Base-by-base conservation (phyloP, 2,329 filamentous ascomycete genomes). In the Trichoderma aggressivum region DNA sequence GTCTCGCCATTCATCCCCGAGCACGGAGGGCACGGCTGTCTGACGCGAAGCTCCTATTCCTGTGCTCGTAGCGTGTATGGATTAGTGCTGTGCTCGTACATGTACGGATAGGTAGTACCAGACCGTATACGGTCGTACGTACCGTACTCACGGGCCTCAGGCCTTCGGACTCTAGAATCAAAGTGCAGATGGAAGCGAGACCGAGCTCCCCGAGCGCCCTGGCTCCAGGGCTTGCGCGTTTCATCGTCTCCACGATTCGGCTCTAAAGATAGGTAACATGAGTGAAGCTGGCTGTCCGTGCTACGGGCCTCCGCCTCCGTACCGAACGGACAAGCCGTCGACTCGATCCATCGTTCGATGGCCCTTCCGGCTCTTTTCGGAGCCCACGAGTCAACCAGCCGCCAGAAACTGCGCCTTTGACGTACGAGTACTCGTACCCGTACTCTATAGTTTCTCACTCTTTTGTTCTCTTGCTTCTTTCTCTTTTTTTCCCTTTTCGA, bases 191-290 rank as follows among this genome's bases (percentile, higher is more conserved):
- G 10, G 34, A 69, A 53, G 65, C 65, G 65, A 69, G 39, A 36
- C 65, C 65, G 56, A 69, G 39, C 34, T 47, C 21, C 21, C 39
- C 36, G 56, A 32, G 26, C 26, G 14, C 24, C 43, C 26, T 24
- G 36, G 43, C 18, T 34, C 43, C 26, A 32, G 36, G 65, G 65
- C 65, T 61, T 59, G 65, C 65, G 65, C 65, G 65, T 69, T 69
- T 50, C 56, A 36, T 47, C 36, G 55, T 61, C 65, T 61, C 65
- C 65, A 60, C 65, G 65, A 69, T 69, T 61, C 56, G 65, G 56
- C 28, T 50, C 56, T 53, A 47, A 69, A 61, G 43, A 55, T 32
- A 50, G 56, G 36, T 24, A 61, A 53, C 47, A 34, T 56, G 56
- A 56, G 21, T 47, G 39, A 60, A 28, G 24, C 55, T 60, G 34